Evolutionary conservation across 345 rosid genomes (phyloP).

Genomic region (Bretschneidera sinensis): DNA sequence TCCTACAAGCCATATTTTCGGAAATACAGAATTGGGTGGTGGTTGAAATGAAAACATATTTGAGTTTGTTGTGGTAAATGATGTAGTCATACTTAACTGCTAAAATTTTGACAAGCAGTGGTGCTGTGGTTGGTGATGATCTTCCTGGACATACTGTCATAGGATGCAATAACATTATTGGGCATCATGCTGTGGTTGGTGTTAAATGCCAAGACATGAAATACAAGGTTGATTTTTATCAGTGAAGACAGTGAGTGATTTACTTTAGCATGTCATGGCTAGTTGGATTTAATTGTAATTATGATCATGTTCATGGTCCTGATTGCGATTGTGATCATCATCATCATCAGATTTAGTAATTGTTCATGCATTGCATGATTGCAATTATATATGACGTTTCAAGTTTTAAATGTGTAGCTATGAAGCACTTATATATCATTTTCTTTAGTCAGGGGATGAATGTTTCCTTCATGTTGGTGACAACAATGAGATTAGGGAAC

Average conservation of each 20-base stretch:
- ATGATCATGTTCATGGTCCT: not conserved
- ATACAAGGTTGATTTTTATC: constrained; percentile 53
- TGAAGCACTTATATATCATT: not conserved
- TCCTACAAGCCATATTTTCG: constrained; percentile 78
- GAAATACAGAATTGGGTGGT: constrained; percentile 68
- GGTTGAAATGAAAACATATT: constrained; percentile 24
- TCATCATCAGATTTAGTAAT: too few species aligned
- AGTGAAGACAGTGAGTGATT: not conserved
- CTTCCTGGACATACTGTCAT: constrained; percentile 69
- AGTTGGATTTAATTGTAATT: too few species aligned
- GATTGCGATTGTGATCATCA: too few species aligned
- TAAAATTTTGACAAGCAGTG: constrained; percentile 62
- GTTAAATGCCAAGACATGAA: constrained; percentile 92
- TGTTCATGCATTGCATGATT: not conserved
- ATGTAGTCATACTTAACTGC: constrained; percentile 9
- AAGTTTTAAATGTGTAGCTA: not conserved
- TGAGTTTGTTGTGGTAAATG: not conserved
- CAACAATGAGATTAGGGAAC: constrained; percentile 88
- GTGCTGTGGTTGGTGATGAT: constrained; percentile 88
- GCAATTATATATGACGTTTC: not conserved
- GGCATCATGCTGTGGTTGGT: constrained; percentile 81
- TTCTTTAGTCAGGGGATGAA: constrained; percentile 59
- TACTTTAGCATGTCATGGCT: not conserved
- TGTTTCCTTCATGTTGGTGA: constrained; percentile 75
- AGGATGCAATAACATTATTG: constrained; percentile 65